These are phyloP conservation scores for Eucalyptus guilfoylei DNA, from an alignment of 345 rosid species.

Conservation along the genomic window DNA sequence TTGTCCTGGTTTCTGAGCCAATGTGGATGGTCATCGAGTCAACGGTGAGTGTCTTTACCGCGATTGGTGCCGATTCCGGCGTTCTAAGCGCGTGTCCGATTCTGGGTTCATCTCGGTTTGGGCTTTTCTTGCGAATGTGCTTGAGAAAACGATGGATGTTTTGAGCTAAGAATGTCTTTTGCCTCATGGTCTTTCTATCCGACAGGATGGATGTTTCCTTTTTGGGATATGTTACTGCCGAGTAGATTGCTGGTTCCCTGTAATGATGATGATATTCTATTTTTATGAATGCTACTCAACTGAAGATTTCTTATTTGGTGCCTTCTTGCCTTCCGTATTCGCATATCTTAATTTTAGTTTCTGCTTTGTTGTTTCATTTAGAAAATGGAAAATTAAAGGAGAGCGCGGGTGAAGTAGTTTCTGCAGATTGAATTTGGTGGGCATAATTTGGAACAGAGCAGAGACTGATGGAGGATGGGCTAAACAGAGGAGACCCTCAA, in stretches of 20 bases:
- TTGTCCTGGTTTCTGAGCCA: not conserved
- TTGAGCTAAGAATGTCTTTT: not conserved
- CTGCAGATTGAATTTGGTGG: not conserved
- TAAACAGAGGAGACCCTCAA: conserved; percentile 21
- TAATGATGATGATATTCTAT: not conserved
- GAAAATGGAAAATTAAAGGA: not conserved
- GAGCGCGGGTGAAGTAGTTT: not conserved
- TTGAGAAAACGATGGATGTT: not conserved
- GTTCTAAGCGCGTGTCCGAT: not conserved
- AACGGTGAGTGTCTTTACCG: not conserved
- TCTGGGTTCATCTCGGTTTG: not conserved
- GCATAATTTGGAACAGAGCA: not conserved
- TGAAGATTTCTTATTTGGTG: not conserved
- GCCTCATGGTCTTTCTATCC: not conserved
- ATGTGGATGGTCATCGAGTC: not conserved
- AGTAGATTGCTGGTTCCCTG: not conserved
- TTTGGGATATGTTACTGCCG: not conserved
- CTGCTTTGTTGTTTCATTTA: not conserved
- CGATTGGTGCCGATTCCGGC: not conserved
- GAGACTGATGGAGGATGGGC: conserved; percentile 49
- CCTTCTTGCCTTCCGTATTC: not conserved
- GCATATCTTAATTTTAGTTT: not conserved
- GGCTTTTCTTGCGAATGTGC: not conserved
- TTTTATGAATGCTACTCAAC: not conserved
- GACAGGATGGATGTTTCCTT: not conserved